These are phyloP conservation scores for Wickerhamiella kazuoi DNA, from an alignment of 805 yeast genomes.

Conservation along the genomic window DNA sequence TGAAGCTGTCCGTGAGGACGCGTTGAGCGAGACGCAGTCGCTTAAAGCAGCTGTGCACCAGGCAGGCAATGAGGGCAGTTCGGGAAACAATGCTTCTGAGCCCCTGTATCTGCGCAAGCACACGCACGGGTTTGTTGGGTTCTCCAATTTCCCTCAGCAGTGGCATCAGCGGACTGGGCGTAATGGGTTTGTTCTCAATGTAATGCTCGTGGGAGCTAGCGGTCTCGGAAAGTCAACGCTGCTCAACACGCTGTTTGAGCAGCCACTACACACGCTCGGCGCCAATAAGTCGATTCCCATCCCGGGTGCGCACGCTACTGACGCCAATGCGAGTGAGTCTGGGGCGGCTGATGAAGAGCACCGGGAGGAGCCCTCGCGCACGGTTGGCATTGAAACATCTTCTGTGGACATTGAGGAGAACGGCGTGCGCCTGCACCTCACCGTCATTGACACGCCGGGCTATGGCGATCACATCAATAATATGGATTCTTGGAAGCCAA, in stretches of 20 bases:
- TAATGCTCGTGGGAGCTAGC: slow-evolving; percentile 68
- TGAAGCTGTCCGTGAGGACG: slow-evolving; percentile 4
- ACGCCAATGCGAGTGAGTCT: slow-evolving; percentile 13
- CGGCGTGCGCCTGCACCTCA: slow-evolving; percentile 71
- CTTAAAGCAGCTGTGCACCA: slow-evolving; percentile 6
- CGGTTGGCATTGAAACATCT: slow-evolving; percentile 42
- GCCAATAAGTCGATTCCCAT: slow-evolving; percentile 10
- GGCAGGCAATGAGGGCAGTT: slow-evolving; percentile 24
- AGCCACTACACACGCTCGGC: slow-evolving; percentile 33
- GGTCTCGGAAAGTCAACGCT: slow-evolving; percentile 90
- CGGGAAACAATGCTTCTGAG: slow-evolving; percentile 5
- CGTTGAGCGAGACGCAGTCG: slow-evolving; percentile 5
- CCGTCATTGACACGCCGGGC: slow-evolving; percentile 81
- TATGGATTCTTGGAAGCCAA: slow-evolving; percentile 69
- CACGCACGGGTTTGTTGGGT: slow-evolving; percentile 85
- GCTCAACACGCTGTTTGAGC: slow-evolving; percentile 74
- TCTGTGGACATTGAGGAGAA: slow-evolving; percentile 75
- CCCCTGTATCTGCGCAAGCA: slow-evolving; percentile 61
- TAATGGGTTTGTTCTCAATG: slow-evolving; percentile 74
- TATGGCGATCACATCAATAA: slow-evolving; percentile 84
- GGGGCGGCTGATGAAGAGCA: slow-evolving; percentile 22
- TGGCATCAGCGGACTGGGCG: slow-evolving; percentile 91
- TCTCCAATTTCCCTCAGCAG: slow-evolving; percentile 93
- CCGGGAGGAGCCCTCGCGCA: slow-evolving; percentile 6
- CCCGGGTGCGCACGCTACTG: background rate